Conservation (phyloP, 257 asterid genomes). For the Coffea eugenioides region DNA sequence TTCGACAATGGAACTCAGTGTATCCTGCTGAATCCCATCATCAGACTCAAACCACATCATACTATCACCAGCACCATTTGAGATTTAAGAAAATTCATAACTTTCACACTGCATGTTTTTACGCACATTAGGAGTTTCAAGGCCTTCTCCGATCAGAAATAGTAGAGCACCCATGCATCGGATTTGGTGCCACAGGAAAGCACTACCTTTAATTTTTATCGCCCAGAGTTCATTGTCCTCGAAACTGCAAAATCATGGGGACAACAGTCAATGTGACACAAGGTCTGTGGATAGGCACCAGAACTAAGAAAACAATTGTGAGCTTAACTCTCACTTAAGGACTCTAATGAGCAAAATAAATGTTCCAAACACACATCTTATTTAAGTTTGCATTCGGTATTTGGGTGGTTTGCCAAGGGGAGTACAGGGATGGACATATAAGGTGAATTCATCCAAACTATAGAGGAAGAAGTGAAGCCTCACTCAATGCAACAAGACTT, state of each 20-base stretch:
- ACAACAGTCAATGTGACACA: conserved; percentile 16
- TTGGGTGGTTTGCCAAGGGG: background rate
- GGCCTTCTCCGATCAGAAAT: conserved; percentile 92
- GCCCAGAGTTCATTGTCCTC: conserved; percentile 74
- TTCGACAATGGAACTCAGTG: background rate
- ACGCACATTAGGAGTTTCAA: conserved; percentile 85
- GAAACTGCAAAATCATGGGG: conserved; percentile 41
- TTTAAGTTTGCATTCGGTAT: background rate
- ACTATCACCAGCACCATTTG: background rate
- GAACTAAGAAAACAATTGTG: background rate
- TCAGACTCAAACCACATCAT: background rate
- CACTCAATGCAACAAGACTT: conserved; percentile 3
- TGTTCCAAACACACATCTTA: background rate
- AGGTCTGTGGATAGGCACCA: background rate
- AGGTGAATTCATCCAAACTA: background rate
- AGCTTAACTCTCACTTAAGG: background rate
- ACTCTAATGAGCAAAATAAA: background rate
- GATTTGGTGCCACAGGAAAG: conserved; percentile 99
- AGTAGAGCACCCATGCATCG: conserved; percentile 95
- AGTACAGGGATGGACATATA: background rate
- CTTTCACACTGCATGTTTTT: background rate
- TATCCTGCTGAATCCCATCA: background rate
- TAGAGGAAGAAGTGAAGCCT: background rate
- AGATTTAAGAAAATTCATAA: background rate
- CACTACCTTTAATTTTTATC: conserved; percentile 79